phyloP scores from a whole-genome alignment of 208 protist species.

The Acanthamoeba triangularis region DNA sequence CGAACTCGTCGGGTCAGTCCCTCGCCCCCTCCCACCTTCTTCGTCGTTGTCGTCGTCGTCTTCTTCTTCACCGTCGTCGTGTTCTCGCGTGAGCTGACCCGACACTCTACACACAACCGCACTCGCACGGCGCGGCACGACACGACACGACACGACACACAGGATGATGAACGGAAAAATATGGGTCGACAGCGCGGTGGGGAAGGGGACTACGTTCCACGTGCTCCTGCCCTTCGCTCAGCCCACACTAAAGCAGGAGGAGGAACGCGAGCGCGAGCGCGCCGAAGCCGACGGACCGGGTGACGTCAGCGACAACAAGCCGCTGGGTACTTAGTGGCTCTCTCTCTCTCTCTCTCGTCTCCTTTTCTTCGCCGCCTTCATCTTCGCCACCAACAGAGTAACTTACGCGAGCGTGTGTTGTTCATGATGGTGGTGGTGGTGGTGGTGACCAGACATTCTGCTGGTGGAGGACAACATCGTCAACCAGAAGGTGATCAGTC shows the following conservation, averaged over 20 bases:
- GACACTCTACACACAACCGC: neutral
- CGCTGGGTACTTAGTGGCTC: neutral
- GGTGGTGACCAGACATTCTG: constrained; percentile 19
- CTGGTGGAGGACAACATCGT: constrained; percentile 49
- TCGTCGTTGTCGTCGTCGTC: no score
- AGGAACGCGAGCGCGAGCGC: neutral
- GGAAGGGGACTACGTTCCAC: neutral
- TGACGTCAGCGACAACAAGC: neutral
- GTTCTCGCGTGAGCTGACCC: no score
- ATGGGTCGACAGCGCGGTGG: constrained; percentile 14
- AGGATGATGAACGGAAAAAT: constrained; percentile 1
- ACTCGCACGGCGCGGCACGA: neutral
- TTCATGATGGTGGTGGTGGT: no score
- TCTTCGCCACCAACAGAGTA: no score
- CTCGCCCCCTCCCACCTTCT: neutral
- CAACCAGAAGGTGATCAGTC: constrained; percentile 59
- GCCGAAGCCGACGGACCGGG: neutral
- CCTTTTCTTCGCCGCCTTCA: no score
- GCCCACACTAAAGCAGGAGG: neutral
- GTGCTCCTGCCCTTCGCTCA: neutral
- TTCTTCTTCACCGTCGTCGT: no score
- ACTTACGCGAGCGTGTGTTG: no score
- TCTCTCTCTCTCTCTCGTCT: no score
- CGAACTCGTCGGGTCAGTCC: constrained; percentile 1
- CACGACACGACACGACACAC: no score